A percentile compares a stretch with the other conserved stretches of the same genome.
phyloP scores from a whole-genome alignment of 805 yeast species.

The Starmera quercuum region DNA sequence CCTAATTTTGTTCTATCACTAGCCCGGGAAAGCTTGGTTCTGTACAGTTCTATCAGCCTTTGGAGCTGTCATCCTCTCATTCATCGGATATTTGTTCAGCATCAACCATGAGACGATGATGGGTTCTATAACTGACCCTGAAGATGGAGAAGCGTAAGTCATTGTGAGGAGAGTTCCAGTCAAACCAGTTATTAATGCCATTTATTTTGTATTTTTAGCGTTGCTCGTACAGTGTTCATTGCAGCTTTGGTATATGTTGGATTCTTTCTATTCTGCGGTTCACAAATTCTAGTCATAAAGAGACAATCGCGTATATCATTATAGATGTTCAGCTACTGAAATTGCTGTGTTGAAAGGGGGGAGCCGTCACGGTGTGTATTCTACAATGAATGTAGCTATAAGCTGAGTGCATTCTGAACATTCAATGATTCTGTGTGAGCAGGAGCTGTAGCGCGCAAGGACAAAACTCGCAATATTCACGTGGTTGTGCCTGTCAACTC shows the following conservation, averaged over 20 bases:
- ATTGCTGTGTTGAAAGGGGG: no score
- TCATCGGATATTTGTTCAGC: conserved; percentile 76
- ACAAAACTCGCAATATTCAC: no score
- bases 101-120: conserved; percentile 83
- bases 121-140: conserved; percentile 88
- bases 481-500: no score
- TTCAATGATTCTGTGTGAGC: no score
- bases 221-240: conserved; percentile 82
- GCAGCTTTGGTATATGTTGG: conserved; percentile 79
- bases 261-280: conserved; percentile 86
- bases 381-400: no score
- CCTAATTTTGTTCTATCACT: background rate
- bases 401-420: no score
- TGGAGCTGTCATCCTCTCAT: conserved; percentile 80
- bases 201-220: conserved; percentile 41
- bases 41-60: conserved; percentile 91
- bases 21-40: conserved; percentile 88
- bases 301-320: no score
- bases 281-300: no score
- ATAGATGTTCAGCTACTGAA: no score
- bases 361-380: no score
- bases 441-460: no score
- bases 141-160: conserved; percentile 74
- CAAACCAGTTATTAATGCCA: background rate
- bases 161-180: background rate